Percentiles rank a stretch among this genome's conserved stretches.
Conservation (phyloP, 768 basidiomycete species). For the Calvatia gigantea region DNA sequence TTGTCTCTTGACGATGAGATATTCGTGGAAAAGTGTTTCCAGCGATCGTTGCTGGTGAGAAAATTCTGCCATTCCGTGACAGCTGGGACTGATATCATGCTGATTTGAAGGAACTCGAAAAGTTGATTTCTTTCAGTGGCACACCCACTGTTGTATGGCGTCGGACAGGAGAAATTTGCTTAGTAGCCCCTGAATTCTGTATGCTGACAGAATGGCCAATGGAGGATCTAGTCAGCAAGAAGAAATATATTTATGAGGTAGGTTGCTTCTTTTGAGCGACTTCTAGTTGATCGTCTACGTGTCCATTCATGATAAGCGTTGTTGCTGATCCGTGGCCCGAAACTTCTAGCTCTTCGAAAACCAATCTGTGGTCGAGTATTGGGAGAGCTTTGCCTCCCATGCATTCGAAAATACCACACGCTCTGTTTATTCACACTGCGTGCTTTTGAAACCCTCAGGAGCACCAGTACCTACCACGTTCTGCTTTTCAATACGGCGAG, state of each 20-base stretch:
- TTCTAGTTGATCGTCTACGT: background rate
- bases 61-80: background rate
- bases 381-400: constrained; percentile 95
- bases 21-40: constrained; percentile 95
- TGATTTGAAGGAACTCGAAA: constrained; percentile 79
- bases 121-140: constrained; percentile 94
- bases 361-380: constrained; percentile 91
- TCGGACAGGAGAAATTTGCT: constrained; percentile 95
- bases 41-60: constrained; percentile 80
- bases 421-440: constrained; percentile 91
- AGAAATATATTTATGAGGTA: constrained; percentile 69
- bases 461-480: constrained; percentile 88
- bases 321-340: constrained; percentile 8
- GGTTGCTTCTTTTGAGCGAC: constrained; percentile 12
- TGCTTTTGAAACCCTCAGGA: constrained; percentile 80
- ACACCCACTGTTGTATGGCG: constrained; percentile 98
- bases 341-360: constrained; percentile 80
- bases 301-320: background rate
- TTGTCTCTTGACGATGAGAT: constrained; percentile 94
- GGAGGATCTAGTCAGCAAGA: constrained; percentile 67
- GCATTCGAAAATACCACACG: constrained; percentile 98
- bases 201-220: constrained; percentile 89
- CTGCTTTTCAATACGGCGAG: constrained; percentile 93
- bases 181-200: constrained; percentile 95
- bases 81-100: constrained; percentile 8